These are phyloP conservation scores for Dactylellina sp. DNA, from an alignment of 2,329 filamentous ascomycete genomes.

Conservation along the genomic window DNA sequence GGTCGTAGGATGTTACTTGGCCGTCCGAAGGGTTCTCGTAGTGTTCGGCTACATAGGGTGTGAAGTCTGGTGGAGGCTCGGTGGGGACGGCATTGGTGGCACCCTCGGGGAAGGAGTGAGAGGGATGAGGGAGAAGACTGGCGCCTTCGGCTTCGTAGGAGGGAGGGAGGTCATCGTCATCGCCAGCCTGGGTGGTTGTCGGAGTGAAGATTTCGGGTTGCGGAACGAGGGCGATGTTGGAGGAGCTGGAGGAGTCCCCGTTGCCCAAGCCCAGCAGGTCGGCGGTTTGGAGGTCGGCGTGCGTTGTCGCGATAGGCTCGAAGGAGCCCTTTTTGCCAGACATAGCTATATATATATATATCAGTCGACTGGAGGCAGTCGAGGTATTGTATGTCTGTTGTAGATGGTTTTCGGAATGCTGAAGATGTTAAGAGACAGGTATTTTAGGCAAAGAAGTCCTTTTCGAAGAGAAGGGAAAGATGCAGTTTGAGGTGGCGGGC, in stretches of 20 bases:
- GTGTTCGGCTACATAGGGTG: slow-evolving; percentile 41
- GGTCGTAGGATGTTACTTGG: slow-evolving; percentile 59
- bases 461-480: slow-evolving; percentile 3
- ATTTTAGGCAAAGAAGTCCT: not conserved
- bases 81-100: slow-evolving; percentile 31
- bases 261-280: slow-evolving; percentile 46
- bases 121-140: slow-evolving; percentile 36
- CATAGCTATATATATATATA: slow-evolving; percentile 16
- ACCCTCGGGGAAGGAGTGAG: slow-evolving; percentile 34
- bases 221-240: slow-evolving; percentile 42
- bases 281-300: slow-evolving; percentile 33
- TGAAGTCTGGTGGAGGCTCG: slow-evolving; percentile 52
- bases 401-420: too few species aligned
- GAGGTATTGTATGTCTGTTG: too few species aligned
- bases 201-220: slow-evolving; percentile 36
- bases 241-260: slow-evolving; percentile 39
- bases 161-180: slow-evolving; percentile 43
- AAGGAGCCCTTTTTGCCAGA: slow-evolving; percentile 39
- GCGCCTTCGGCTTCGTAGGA: slow-evolving; percentile 50
- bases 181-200: slow-evolving; percentile 23
- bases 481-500: not conserved
- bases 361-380: too few species aligned
- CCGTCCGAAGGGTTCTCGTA: slow-evolving; percentile 35
- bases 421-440: not conserved
- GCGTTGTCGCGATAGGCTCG: slow-evolving; percentile 25